Base-by-base conservation (phyloP, 192 early-diverging fungal genomes). In the Coemansia biformis region DNA sequence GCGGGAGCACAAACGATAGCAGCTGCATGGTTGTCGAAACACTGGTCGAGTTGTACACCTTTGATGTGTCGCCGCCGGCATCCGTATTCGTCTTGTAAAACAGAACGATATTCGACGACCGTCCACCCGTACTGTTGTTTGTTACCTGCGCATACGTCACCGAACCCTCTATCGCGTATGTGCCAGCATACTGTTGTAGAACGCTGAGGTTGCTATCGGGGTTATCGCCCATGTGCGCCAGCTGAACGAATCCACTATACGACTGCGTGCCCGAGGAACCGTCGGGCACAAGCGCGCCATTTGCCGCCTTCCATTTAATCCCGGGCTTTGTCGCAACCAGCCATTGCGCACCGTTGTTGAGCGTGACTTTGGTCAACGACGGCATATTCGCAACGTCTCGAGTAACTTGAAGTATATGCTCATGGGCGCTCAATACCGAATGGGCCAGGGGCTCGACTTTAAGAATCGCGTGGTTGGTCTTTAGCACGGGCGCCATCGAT, bases 311-410 rank as follows among this genome's bases (percentile, higher is more conserved):
- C 53, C 16, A 30, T 31, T 35, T 73, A 33, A 76, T 57, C 0
- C 55, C 28, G 16, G 68, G 63, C 52, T 76, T 64, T 40, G 70
- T 50, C 14, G 54, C 53, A 0, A 73, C 24, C 31, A 80, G 52
- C 66, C 77, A 80, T 17, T 65, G 66, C 16, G 70, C 61, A 17
- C 48, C 48, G 59, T 76, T 63, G 56, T 73, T 78, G 12, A 78
- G 61, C 26, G 56, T 64, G 7, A 74, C 45, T 46, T 66, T 55
- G 11, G 69, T 63, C 44, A 74, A 23, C 39, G 50, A 36, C 12
- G 70, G 70, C 46, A 46, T 33, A 4, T 66, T 54, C 5, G 39
- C 46, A n/a, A 66, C 45, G 21, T 42, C 34, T 4, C 12, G 35
- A 12, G 41, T 31, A 2, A 40, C 48, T 13, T 40, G 15, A 1